Evolutionary conservation across 2,329 filamentous ascomycete genomes (phyloP), one percentile per base, ranked within the genome.

Genomic region (Aspergillus sp.): DNA sequence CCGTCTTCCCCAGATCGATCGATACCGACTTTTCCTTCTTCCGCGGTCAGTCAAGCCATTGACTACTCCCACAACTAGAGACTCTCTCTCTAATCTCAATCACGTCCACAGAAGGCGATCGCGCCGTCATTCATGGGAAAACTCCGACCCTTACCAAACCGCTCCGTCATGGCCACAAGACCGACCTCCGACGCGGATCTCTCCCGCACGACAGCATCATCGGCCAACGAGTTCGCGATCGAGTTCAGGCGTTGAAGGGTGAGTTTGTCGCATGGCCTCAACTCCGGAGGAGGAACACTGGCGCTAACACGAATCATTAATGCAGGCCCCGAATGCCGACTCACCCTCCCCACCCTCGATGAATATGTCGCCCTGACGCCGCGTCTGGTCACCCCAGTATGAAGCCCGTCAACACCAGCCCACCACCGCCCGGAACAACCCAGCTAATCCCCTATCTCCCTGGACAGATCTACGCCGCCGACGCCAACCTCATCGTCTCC

Each of bases 401-500:
- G 79, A 22, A 38, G 40, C 44, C 24, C 24, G 17, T 46, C 38
- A 19, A 36, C 16, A 16, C 47, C 47, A 32, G 24, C n/a, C 36
- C 38, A 32, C 26, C 13, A 24, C 3, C 22, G 22, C 22, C 22
- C 22, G 5, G n/a, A 10, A 8, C 16, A 16, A 14, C 16, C 24
- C 17, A 42, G 17, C 30, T 30, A n/a, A 26, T 32, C 30, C 48
- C 53, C 45, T 68, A 63, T 48, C 3, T 30, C 5, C 24, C 26
- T 8, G 26, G 26, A 11, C 71, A 86, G 83, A 82, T 88, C 40
- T 94, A 94, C 65, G 84, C 88, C 14, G 80, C 83, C 52, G 89
- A 93, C 70, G 87, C 88, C 16, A 86, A 82, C 58, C 74, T 88
- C 30, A 92, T 94, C 48, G 85, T 90, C 35, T 87, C 84, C 1